phyloP scores from a whole-genome alignment of 352 stramenopile genomes.

The Globisporangium yorkense region DNA sequence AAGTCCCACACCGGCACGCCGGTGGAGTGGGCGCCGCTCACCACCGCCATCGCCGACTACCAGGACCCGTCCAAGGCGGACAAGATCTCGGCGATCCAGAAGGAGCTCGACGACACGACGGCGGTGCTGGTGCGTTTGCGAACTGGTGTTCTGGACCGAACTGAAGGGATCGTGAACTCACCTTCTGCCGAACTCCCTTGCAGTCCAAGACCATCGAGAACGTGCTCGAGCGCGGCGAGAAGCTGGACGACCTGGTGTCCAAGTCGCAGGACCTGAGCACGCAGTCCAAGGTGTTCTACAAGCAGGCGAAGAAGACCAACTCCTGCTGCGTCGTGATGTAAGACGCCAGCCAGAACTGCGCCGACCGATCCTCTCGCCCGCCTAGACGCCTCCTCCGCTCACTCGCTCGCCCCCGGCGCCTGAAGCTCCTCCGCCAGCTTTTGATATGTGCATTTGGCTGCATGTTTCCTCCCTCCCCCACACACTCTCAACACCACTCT shows the following conservation, averaged over 20 bases:
- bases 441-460: neutral
- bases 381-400: neutral
- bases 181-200: neutral
- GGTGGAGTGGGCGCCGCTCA: conserved; percentile 86
- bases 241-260: conserved; percentile 98
- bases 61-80: conserved; percentile 98
- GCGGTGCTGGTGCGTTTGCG: conserved; percentile 85
- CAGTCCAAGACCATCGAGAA: conserved; percentile 99
- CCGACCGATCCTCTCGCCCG: neutral
- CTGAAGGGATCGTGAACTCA: neutral
- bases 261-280: conserved; percentile 97
- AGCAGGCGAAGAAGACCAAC: conserved; percentile 99
- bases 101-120: conserved; percentile 99
- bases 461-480: neutral
- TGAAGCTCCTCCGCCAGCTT: neutral
- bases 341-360: conserved; percentile 5
- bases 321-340: conserved; percentile 95
- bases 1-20: conserved; percentile 59
- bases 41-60: conserved; percentile 94
- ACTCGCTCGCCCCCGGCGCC: neutral
- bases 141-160: neutral
- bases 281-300: conserved; percentile 99
- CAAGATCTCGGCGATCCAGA: conserved; percentile 99
- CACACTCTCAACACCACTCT: neutral
- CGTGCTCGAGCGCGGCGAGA: conserved; percentile 97